A percentile compares a stretch with the other conserved stretches of the same genome.
phyloP scores from a whole-genome alignment of 1,139 yeast genomes.

The Geotrichum cucujoidarum region DNA sequence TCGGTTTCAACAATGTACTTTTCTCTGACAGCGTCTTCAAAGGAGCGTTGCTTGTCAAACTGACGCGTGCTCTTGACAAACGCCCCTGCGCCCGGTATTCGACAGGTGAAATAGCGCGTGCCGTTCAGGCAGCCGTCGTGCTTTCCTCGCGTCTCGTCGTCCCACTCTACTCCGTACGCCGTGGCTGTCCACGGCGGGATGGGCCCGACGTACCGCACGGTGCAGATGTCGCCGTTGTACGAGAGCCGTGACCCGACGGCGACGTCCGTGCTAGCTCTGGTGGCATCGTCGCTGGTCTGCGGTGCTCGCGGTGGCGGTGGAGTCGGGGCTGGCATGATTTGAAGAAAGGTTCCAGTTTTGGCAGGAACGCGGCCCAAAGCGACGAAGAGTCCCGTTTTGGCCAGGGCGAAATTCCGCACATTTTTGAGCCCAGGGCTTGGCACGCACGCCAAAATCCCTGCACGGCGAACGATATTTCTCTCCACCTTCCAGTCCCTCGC shows the following conservation, averaged over 20 bases:
- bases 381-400: too few species aligned
- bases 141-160: slow-evolving; percentile 53
- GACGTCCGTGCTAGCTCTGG: background rate
- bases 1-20: slow-evolving; percentile 44
- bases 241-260: slow-evolving; percentile 45
- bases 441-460: background rate
- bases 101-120: slow-evolving; percentile 42
- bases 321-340: background rate
- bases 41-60: slow-evolving; percentile 33
- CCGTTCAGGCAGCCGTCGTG: slow-evolving; percentile 51
- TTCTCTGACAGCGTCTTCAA: slow-evolving; percentile 47
- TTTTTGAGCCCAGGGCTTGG: too few species aligned
- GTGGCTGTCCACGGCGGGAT: slow-evolving; percentile 57
- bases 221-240: slow-evolving; percentile 50
- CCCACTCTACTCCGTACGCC: slow-evolving; percentile 89
- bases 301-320: background rate
- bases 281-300: background rate
- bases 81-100: slow-evolving; percentile 49
- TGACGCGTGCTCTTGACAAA: slow-evolving; percentile 52
- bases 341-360: background rate
- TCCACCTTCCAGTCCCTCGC: background rate
- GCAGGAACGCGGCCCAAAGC: background rate
- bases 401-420: too few species aligned
- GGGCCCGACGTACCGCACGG: slow-evolving; percentile 57
- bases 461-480: background rate